A percentile compares a stretch with the other conserved stretches of the same genome.
phyloP scores from a whole-genome alignment of 441 rosid genomes.

The Euphorbia corollata region DNA sequence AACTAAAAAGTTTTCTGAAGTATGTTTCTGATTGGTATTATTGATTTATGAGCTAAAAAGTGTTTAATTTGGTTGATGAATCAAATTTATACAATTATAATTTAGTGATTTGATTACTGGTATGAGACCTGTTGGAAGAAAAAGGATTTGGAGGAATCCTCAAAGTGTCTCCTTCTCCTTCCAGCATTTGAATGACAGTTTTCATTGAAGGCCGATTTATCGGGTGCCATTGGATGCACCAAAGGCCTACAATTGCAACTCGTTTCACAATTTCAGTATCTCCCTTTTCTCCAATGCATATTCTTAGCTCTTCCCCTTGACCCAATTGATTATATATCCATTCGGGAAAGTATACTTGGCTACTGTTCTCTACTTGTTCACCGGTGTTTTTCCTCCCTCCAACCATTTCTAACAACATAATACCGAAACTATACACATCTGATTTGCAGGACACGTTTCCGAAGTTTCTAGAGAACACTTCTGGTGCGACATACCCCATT shows the following conservation, averaged over 20 bases:
- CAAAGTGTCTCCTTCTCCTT: conserved; percentile 17
- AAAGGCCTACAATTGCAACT: conserved; percentile 25
- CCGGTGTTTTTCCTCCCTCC: conserved; percentile 23
- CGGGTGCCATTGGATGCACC: conserved; percentile 32
- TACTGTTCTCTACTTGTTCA: not conserved
- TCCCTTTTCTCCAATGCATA: conserved; percentile 19
- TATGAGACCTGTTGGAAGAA: conserved; percentile 10
- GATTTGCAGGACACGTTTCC: conserved; percentile 22
- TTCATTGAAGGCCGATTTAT: conserved; percentile 29
- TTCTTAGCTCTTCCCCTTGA: conserved; percentile 18
- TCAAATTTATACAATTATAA: too few relatives aligned
- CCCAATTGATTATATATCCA: conserved; percentile 23
- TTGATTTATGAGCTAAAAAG: too few relatives aligned
- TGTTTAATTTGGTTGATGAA: too few relatives aligned
- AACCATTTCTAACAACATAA: conserved; percentile 23
- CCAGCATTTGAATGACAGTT: conserved; percentile 30
- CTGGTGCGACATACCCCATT: conserved; percentile 22
- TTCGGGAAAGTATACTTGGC: conserved; percentile 15
- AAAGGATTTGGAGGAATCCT: conserved; percentile 25
- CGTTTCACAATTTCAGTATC: conserved; percentile 22
- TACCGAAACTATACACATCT: conserved; percentile 24
- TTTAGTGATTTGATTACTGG: not conserved
- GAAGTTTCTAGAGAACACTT: conserved; percentile 22
- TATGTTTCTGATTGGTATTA: too few relatives aligned
- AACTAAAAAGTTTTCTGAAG: too few relatives aligned